These are phyloP conservation scores for Avicennia marina DNA, from an alignment of 257 asterid species.

Conservation along the genomic window DNA sequence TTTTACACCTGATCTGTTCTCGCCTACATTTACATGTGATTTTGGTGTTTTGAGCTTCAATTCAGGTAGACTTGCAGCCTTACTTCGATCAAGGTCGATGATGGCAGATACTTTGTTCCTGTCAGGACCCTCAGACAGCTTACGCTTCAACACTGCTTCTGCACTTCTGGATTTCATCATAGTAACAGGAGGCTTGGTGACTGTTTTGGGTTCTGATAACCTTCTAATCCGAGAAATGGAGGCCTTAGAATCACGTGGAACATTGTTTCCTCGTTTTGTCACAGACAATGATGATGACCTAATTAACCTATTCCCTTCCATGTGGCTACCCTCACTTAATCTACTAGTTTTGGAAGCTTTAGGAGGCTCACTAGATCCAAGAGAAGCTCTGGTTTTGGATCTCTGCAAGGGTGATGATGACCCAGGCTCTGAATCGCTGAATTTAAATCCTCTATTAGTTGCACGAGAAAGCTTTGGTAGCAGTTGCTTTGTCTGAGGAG, in stretches of 20 bases:
- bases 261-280: conserved; percentile 35
- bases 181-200: conserved; percentile 31
- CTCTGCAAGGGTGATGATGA: conserved; percentile 75
- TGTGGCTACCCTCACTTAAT: conserved; percentile 32
- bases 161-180: conserved; percentile 35
- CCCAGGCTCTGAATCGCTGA: conserved; percentile 69
- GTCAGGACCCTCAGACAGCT: conserved; percentile 46
- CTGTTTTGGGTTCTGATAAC: conserved; percentile 66
- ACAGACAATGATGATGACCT: conserved; percentile 60
- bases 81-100: conserved; percentile 57
- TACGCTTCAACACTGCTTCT: conserved; percentile 32
- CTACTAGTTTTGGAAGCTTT: conserved; percentile 41
- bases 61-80: conserved; percentile 62
- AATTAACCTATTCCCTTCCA: conserved; percentile 41
- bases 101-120: conserved; percentile 57
- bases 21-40: conserved; percentile 24
- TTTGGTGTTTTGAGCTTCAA: conserved; percentile 47
- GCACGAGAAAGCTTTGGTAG: conserved; percentile 51
- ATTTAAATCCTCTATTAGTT: conserved; percentile 53
- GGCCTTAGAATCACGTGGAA: conserved; percentile 47
- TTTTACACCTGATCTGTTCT: conserved; percentile 25
- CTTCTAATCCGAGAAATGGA: conserved; percentile 53
- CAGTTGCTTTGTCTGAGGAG: conserved; percentile 30
- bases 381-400: conserved; percentile 52
- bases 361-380: conserved; percentile 34